Conservation (phyloP, 2,329 filamentous ascomycete genomes). For the Esteya vermicola region DNA sequence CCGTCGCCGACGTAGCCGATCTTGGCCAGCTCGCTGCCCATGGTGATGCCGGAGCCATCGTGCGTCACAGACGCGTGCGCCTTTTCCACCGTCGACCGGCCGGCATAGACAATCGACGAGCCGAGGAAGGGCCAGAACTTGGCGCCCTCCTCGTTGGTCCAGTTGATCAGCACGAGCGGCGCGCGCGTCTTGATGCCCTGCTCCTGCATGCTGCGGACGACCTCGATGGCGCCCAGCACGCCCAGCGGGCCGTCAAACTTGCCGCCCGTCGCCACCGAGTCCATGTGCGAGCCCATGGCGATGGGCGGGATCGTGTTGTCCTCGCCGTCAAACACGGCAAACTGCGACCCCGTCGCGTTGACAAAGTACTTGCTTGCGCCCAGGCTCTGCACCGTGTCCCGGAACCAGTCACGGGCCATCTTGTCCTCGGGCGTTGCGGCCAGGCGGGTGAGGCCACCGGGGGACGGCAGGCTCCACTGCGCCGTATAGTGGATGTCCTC, state of each 20-base stretch:
- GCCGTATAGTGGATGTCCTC: constrained; percentile 2
- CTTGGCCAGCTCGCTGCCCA: constrained; percentile 54
- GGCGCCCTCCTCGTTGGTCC: constrained; percentile 75
- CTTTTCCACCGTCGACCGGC: constrained; percentile 47
- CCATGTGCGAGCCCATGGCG: constrained; percentile 56
- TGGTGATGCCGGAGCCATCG: constrained; percentile 37
- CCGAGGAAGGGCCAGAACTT: constrained; percentile 65
- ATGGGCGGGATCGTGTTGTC: constrained; percentile 43
- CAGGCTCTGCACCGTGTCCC: constrained; percentile 7
- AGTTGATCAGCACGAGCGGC: constrained; percentile 62
- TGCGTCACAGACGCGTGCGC: constrained; percentile 49
- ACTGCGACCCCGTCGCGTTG: constrained; percentile 74
- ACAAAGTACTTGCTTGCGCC: too few species aligned
- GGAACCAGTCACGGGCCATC: constrained; percentile 10
- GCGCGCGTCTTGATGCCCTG: constrained; percentile 53
- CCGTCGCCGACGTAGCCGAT: constrained; percentile 55
- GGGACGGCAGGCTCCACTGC: constrained; percentile 1
- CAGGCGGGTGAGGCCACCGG: constrained; percentile 3
- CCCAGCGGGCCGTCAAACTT: constrained; percentile 68
- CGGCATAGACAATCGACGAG: constrained; percentile 64
- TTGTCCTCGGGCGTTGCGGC: constrained; percentile 9
- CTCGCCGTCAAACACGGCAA: constrained; percentile 54
- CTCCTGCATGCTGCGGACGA: constrained; percentile 53
- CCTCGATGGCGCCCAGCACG: constrained; percentile 58
- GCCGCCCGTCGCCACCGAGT: constrained; percentile 50